These are phyloP conservation scores for Blastomyces parvus DNA, from an alignment of 2,329 filamentous ascomycete species.

Conservation along the genomic window DNA sequence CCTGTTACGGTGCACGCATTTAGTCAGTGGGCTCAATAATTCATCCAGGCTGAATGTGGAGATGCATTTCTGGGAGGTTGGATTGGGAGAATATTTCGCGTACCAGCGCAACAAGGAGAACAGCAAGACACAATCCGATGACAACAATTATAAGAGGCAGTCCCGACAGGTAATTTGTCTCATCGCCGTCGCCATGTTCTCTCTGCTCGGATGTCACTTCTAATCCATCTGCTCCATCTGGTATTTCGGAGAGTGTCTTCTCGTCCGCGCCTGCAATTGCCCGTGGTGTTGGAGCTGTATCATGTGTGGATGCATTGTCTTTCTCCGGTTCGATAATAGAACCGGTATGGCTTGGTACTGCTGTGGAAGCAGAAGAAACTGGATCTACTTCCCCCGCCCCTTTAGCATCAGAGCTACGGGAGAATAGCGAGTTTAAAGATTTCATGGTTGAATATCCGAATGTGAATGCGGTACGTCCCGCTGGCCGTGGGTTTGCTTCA, in stretches of 20 bases:
- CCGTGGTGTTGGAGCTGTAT: not conserved
- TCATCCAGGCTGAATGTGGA: not conserved
- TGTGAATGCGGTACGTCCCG: not conserved
- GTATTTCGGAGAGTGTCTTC: not conserved
- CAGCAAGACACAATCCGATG: conserved; percentile 13
- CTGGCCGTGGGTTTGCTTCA: too few species aligned
- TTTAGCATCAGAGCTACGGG: not conserved
- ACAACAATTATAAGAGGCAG: conserved; percentile 14
- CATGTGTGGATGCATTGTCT: not conserved
- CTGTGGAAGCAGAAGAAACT: not conserved
- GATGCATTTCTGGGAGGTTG: not conserved
- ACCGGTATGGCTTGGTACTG: not conserved
- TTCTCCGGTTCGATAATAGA: conserved; percentile 1
- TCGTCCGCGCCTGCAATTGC: not conserved
- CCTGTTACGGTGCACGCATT: conserved; percentile 17
- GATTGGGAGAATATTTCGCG: not conserved
- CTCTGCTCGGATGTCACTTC: not conserved
- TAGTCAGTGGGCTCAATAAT: not conserved
- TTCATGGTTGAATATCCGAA: not conserved
- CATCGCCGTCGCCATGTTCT: conserved; percentile 4
- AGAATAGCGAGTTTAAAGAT: not conserved
- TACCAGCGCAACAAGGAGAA: conserved; percentile 16
- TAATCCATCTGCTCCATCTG: not conserved
- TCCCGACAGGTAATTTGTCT: conserved; percentile 10
- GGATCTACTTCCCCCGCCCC: not conserved